phyloP scores from a whole-genome alignment of 768 basidiomycete species.

The Macrolepiota dolichaula region DNA sequence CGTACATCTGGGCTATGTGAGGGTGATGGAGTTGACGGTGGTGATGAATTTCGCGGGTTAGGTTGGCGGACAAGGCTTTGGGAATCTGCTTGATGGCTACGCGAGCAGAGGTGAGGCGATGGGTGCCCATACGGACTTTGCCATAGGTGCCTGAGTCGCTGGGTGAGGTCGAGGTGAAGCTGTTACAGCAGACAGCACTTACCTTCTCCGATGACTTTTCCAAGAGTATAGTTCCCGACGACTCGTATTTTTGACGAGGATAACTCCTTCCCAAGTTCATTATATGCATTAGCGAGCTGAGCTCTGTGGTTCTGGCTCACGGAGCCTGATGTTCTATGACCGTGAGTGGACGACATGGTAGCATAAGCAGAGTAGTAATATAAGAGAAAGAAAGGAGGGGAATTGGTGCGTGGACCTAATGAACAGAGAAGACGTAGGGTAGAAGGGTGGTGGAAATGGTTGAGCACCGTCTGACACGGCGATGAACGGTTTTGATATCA shows the following conservation, averaged over 20 bases:
- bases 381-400: constrained; percentile 29
- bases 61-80: constrained; percentile 83
- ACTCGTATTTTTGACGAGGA: constrained; percentile 88
- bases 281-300: constrained; percentile 92
- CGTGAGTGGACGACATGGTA: constrained; percentile 45
- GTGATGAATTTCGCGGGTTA: constrained; percentile 98
- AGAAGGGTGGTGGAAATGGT: not conserved
- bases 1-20: constrained; percentile 92
- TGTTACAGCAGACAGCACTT: constrained; percentile 18
- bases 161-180: not conserved
- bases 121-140: constrained; percentile 91
- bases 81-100: constrained; percentile 99
- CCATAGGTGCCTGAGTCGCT: constrained; percentile 79
- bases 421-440: constrained; percentile 6
- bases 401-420: constrained; percentile 29
- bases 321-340: constrained; percentile 61
- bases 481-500: constrained; percentile 9
- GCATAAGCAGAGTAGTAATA: constrained; percentile 34
- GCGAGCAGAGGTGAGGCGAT: constrained; percentile 85
- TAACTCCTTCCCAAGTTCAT: constrained; percentile 94
- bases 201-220: constrained; percentile 96
- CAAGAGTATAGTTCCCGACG: constrained; percentile 92
- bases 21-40: constrained; percentile 97
- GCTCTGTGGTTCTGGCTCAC: constrained; percentile 77
- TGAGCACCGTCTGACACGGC: constrained; percentile 3